Percentiles rank a stretch among this genome's conserved stretches.
Conservation (phyloP, 2,329 filamentous ascomycete genomes). For the Chaetomiaceae sp. region DNA sequence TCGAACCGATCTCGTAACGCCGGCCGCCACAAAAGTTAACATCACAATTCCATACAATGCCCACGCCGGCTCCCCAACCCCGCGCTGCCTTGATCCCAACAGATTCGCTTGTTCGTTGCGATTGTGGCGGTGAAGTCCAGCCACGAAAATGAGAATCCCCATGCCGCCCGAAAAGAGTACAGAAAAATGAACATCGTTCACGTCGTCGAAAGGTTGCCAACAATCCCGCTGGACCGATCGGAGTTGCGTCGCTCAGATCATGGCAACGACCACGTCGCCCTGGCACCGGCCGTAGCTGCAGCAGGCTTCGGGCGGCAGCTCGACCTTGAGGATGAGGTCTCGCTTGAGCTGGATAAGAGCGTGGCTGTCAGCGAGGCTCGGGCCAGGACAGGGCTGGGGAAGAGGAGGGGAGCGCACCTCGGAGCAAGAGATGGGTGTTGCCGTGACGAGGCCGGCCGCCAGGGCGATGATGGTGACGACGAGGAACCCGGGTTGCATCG, state of each 20-base stretch:
- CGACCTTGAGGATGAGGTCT: conserved; percentile 45
- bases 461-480: conserved; percentile 26
- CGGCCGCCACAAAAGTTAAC: no score
- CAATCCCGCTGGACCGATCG: background rate
- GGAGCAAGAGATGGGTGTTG: conserved; percentile 37
- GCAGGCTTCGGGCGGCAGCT: conserved; percentile 45
- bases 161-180: background rate
- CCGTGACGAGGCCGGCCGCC: conserved; percentile 25
- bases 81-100: no score
- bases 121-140: no score
- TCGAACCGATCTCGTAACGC: no score
- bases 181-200: background rate
- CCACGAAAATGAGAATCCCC: background rate
- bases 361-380: conserved; percentile 6
- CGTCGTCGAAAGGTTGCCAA: background rate
- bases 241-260: conserved; percentile 30
- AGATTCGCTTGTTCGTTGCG: no score
- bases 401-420: conserved; percentile 30
- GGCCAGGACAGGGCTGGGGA: background rate
- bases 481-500: conserved; percentile 9
- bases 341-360: conserved; percentile 33
- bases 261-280: conserved; percentile 45
- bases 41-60: no score
- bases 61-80: no score
- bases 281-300: conserved; percentile 53